Base-by-base conservation (phyloP, 2,329 filamentous ascomycete species). In the Aureobasidium musti region DNA sequence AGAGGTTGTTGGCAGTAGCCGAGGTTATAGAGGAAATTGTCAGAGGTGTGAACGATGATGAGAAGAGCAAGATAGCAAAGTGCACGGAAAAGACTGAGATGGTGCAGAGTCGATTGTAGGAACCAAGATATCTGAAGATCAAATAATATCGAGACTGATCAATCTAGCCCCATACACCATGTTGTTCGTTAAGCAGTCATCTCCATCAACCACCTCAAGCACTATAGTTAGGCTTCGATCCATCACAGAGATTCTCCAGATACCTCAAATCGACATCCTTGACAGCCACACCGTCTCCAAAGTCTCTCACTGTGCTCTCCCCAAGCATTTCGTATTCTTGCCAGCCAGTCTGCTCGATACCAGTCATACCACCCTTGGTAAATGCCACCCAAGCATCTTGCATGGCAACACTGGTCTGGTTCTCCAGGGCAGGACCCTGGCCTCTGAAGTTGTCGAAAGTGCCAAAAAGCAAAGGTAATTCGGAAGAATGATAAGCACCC, bases 401-500 rank as follows among this genome's bases (percentile, higher is more conserved):
- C 73, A 78, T 73, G 26, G 74, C 71, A 64, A 73, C 67, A 60
- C 74, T 76, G 1, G 78, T 74, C 54, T 70, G 64, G 4, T 69
- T 68, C 53, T 75, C 72, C 50, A 73, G 56, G 2, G 63, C 52
- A 21, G 72, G 72, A 13, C 71, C 71, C 1, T 53, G 30, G 1
- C 71, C 72, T 11, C 72, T 54, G 63, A 68, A 74, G 56, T 74
- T 66, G 35, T 66, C 66, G 59, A 78, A 77, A 3, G 78, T 79
- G 19, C 77, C 78, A 69, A 80, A 79, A 23, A 76, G 67, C 67
- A 80, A 69, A 13, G 76, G 74, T 11, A 77, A 70, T 53, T 80
- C 78, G 5, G 73, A 67, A 47, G 72, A 74, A 67, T 82, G 80
- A 61, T 78, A 82, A 1, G 79, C 79, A 6, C 79, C 79, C 52